Conservation (phyloP, 129 eudicot genomes). For the Daucus carota region DNA sequence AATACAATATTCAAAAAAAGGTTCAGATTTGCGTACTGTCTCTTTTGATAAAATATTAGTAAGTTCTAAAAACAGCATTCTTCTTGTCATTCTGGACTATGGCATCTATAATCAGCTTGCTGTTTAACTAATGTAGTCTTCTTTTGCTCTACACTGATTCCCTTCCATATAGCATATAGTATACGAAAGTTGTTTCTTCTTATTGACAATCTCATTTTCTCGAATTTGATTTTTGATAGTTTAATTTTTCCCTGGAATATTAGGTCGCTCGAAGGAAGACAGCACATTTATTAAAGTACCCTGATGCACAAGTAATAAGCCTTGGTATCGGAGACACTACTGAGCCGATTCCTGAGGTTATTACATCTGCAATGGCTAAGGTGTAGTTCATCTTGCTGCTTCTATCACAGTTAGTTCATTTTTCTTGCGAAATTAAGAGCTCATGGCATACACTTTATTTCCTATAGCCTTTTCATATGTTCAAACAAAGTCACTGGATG, state of each 20-base stretch:
- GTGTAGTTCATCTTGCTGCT: constrained; percentile 15
- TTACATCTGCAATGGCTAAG: constrained; percentile 90
- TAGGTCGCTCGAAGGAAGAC: constrained; percentile 78
- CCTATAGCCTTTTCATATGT: not conserved
- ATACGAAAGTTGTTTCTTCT: not conserved
- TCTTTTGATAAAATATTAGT: not conserved
- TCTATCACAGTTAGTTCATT: not conserved
- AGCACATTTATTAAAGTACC: constrained; percentile 67
- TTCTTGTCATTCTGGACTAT: not conserved
- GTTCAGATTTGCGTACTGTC: not conserved
- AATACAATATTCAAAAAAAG: not conserved
- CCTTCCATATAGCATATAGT: not conserved
- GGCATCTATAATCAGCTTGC: not conserved
- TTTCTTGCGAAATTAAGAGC: not conserved
- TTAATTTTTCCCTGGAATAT: not conserved
- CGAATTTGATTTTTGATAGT: not conserved
- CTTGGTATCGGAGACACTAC: constrained; percentile 95
- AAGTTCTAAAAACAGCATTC: not conserved
- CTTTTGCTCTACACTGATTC: not conserved
- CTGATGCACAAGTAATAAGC: constrained; percentile 91
- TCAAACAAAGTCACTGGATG: not conserved
- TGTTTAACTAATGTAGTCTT: not conserved
- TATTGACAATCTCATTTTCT: not conserved
- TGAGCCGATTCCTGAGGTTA: constrained; percentile 94
- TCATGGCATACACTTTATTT: not conserved